Evolutionary conservation across 2,329 filamentous ascomycete genomes (phyloP), one percentile per base, ranked within the genome.

Genomic region (Microthyrium microscopicum): DNA sequence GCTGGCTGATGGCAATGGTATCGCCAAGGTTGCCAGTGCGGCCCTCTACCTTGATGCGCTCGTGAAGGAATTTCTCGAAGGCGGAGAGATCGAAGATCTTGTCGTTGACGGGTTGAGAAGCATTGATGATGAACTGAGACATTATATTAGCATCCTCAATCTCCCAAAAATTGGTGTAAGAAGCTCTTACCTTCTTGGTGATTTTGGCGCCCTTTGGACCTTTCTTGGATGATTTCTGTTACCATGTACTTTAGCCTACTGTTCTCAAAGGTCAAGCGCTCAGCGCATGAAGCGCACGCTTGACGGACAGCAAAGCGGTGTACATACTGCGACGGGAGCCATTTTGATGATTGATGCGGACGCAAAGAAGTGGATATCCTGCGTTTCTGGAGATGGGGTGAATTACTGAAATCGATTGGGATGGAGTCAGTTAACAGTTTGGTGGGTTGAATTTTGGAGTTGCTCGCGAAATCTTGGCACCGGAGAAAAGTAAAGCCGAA

Each of bases 21-120:
- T 95, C 89, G 59, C 89, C 89, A 51, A 98, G 80, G 77, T 98
- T 95, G 53, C 85, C 85, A 57, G 87, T 85, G 58, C 84, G 87
- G 68, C 87, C 87, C 51, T 94, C 89, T 52, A 98, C 84, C 82
- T 98, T 98, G 77, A 98, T 92, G 68, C 81, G 84, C 67, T 95
- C 89, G 74, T 94, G 85, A 44, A 98, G 81, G 80, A 98, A 98
- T 77, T 95, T 95, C 70, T 94, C 85, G 63, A 98, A 98, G 50
- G 85, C 85, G 54, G 81, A 76, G 61, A 93, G 77, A 64, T 98
- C 89, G 76, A 98, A 95, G 75, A 98, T 98, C 78, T 95, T 95
- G 75, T 98, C 89, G 69, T 75, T 81, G 51, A 85, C 85, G 54
- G 89, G 89, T 69, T 95, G 87, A 55, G 82, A 85, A 63, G 85